Base-by-base conservation (phyloP, 2,329 filamentous ascomycete species). In the Stromatinia cepivora region DNA sequence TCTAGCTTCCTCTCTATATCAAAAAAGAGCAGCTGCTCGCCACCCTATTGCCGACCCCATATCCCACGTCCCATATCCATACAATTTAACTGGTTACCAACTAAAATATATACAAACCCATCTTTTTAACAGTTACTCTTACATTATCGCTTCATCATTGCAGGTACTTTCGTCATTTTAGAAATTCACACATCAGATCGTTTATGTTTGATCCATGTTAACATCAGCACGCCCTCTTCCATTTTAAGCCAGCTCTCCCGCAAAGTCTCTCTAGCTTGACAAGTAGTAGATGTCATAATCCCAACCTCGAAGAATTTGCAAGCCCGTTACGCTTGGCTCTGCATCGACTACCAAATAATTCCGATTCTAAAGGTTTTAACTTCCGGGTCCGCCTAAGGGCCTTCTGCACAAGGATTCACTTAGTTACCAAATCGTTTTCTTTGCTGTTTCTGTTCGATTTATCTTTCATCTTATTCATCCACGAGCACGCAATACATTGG, bases 401-500 rank as follows among this genome's bases (percentile, higher is more conserved):
- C n/a, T n/a, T n/a, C 36, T 25, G 28, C 31, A 68, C 57, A 63
- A 53, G 48, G 66, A 36, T 54, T 63, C 25, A 52, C 20, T 31
- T 54, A 42, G 45, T 62, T 68, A 20, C 31, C 45, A 39, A n/a
- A 15, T 10, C 42, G 42, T 52, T 25, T 59, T 34, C 34, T 61
- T 53, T 34, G n/a, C 45, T 34, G 17, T 63, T 67, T 52, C 39
- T 42, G 39, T 42, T 42, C 13, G 13, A 42, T 17, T 17, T 17
- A 42, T 68, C 57, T 68, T 63, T 42, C 56, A 68, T 63, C 66
- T 63, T 68, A 68, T 63, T 63, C 57, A 63, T 36, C 48, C 48
- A 34, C 56, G 66, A 69, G 67, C 67, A 69, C 67, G 67, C 67
- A 56, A 69, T 69, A 57, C 42, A 65, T 65, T 57, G 42, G 59